A percentile compares a stretch with the other conserved stretches of the same genome.
Evolutionary conservation across 176 grass and related monocot species (phyloP).

Genomic region (Zizania latifolia): DNA sequence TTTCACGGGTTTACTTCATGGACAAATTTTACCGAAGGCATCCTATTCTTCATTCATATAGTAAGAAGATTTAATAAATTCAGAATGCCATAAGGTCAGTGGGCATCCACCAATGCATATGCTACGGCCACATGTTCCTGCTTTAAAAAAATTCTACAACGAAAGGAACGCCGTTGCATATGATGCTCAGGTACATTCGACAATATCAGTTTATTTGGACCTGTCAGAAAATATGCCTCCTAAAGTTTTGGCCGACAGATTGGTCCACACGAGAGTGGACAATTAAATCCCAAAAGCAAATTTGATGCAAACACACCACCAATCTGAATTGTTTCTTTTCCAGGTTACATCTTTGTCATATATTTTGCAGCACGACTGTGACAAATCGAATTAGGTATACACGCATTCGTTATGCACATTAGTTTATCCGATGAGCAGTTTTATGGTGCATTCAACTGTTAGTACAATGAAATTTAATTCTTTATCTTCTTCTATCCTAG

Average conservation of each 20-base stretch:
- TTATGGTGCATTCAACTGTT: too few relatives aligned
- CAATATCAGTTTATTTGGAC: not conserved
- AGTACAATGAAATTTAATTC: too few relatives aligned
- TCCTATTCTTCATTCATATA: too few relatives aligned
- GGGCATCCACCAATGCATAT: too few relatives aligned
- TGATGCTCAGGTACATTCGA: constrained; percentile 24
- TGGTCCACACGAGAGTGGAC: constrained; percentile 11
- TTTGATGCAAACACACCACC: constrained; percentile 6
- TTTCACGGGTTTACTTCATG: too few relatives aligned
- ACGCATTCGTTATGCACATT: not conserved
- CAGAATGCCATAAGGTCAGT: not conserved
- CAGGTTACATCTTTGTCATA: not conserved
- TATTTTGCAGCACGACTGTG: not conserved
- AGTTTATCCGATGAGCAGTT: too few relatives aligned
- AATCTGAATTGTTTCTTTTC: not conserved
- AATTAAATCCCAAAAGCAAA: not conserved
- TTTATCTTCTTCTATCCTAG: too few relatives aligned
- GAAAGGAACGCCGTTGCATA: not conserved
- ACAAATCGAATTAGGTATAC: not conserved
- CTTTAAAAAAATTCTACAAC: not conserved
- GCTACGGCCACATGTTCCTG: constrained; percentile 34
- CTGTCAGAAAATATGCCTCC: not conserved
- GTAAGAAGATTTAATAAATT: not conserved
- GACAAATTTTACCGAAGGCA: too few relatives aligned
- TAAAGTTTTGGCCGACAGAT: not conserved